Conservation (phyloP, 163 green algal genomes). For the Chlorella variabilis region DNA sequence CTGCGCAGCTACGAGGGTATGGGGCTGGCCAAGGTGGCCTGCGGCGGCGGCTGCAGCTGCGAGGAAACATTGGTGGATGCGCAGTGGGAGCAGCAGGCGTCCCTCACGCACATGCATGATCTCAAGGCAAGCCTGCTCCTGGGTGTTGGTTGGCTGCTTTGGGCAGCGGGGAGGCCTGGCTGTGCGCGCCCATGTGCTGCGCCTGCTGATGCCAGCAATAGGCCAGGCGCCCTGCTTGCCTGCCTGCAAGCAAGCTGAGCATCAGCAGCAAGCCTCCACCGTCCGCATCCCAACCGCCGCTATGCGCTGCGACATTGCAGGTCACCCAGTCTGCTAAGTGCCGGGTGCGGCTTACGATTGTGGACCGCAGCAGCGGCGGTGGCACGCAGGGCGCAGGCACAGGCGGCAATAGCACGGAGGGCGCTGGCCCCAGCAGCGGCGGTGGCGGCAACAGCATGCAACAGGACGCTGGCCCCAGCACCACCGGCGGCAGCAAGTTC, state of each 20-base stretch:
- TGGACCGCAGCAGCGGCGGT: neutral
- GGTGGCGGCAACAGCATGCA: too few species aligned
- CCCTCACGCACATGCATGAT: conserved; percentile 1
- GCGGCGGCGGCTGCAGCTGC: conserved; percentile 8
- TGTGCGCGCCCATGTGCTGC: too few species aligned
- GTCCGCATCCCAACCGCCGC: too few species aligned
- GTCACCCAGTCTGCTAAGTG: neutral
- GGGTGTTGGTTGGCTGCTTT: too few species aligned
- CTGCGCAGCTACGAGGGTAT: conserved; percentile 9
- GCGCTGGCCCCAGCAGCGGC: neutral
- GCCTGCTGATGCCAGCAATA: neutral
- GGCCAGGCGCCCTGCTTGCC: neutral
- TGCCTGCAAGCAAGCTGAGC: neutral
- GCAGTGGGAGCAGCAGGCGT: neutral
- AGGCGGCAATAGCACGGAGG: too few species aligned
- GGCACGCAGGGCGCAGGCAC: neutral
- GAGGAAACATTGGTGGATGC: neutral
- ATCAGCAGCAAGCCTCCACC: neutral
- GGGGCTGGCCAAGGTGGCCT: neutral
- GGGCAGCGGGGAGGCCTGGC: too few species aligned
- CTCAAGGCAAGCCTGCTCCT: neutral
- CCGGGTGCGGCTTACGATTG: neutral
- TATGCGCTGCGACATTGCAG: neutral
- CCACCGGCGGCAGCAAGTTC: neutral
- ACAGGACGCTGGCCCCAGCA: neutral